Conservation (phyloP, 2,329 filamentous ascomycete species). For the Neofusicoccum sp. region DNA sequence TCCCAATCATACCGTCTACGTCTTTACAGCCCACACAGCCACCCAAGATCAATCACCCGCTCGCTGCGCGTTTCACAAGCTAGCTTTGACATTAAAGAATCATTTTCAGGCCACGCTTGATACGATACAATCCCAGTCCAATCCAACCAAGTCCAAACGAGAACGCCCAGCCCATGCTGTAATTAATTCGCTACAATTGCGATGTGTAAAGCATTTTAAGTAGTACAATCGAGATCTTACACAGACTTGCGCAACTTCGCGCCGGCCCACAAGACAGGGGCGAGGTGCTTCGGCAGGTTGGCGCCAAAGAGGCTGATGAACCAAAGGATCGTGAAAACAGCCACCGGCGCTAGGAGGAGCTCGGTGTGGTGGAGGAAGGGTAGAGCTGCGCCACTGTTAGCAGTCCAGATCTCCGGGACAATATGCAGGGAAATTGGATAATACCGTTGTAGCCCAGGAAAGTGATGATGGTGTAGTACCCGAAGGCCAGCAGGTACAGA, state of each 20-base stretch:
- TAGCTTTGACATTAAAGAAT: neutral
- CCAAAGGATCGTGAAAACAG: slow-evolving; percentile 64
- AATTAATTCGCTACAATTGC: slow-evolving; percentile 16
- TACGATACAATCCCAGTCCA: neutral
- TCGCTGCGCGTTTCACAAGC: neutral
- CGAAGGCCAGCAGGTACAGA: slow-evolving; percentile 66
- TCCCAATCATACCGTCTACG: no score
- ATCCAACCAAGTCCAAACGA: neutral
- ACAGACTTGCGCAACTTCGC: slow-evolving; percentile 48
- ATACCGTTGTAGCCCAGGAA: slow-evolving; percentile 68
- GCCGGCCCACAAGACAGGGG: slow-evolving; percentile 54
- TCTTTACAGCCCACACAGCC: no score
- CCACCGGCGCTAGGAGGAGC: slow-evolving; percentile 63
- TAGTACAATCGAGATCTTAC: neutral
- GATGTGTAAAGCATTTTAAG: neutral
- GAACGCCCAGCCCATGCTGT: slow-evolving; percentile 8
- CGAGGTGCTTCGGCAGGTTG: slow-evolving; percentile 54
- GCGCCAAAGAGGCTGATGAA: slow-evolving; percentile 54
- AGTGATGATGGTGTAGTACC: slow-evolving; percentile 69
- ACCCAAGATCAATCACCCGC: no score
- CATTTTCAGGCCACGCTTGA: slow-evolving; percentile 3
- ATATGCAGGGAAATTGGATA: slow-evolving; percentile 15
- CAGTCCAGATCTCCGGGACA: neutral
- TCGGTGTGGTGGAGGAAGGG: slow-evolving; percentile 70
- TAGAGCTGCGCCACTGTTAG: slow-evolving; percentile 49